Evolutionary conservation across 1,139 yeast species (phyloP).

Genomic region (Diutina siamensis): DNA sequence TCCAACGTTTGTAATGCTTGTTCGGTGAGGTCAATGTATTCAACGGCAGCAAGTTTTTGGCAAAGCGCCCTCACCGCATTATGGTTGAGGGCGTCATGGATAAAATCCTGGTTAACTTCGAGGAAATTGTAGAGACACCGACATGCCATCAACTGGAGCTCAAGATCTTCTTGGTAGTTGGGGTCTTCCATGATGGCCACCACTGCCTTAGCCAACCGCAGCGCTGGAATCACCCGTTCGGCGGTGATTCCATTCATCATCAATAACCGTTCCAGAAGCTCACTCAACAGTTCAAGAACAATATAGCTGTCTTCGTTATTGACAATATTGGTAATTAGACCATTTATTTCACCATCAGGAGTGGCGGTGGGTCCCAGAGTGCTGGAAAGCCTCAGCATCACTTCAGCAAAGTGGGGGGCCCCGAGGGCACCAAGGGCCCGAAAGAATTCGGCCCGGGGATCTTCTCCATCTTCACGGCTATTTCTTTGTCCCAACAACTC

Average conservation of each 20-base stretch:
- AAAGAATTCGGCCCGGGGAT: slow-evolving; percentile 18
- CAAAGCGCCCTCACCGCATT: slow-evolving; percentile 36
- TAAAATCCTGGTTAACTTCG: slow-evolving; percentile 63
- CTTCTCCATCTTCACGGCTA: slow-evolving; percentile 12
- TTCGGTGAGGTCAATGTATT: slow-evolving; percentile 84
- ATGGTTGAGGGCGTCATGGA: slow-evolving; percentile 51
- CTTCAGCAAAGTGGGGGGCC: slow-evolving; percentile 8
- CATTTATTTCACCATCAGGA: slow-evolving; percentile 20
- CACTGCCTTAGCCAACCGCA: slow-evolving; percentile 42
- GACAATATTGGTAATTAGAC: slow-evolving; percentile 29
- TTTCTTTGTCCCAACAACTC: neutral
- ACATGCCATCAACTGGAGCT: slow-evolving; percentile 73
- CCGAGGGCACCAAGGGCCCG: slow-evolving; percentile 19
- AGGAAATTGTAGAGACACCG: slow-evolving; percentile 74
- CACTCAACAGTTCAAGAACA: slow-evolving; percentile 47
- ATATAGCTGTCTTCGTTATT: slow-evolving; percentile 36
- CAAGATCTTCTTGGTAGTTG: slow-evolving; percentile 51
- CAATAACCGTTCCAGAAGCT: slow-evolving; percentile 47
- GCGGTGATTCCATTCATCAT: slow-evolving; percentile 61
- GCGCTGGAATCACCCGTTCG: slow-evolving; percentile 55
- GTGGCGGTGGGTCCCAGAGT: slow-evolving; percentile 8
- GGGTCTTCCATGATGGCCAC: slow-evolving; percentile 52
- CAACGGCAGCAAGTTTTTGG: slow-evolving; percentile 11
- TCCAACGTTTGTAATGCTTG: slow-evolving; percentile 77
- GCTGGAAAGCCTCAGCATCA: slow-evolving; percentile 6